phyloP scores from a whole-genome alignment of 2,329 filamentous ascomycete species.

The Arthrinium puccinioides region DNA sequence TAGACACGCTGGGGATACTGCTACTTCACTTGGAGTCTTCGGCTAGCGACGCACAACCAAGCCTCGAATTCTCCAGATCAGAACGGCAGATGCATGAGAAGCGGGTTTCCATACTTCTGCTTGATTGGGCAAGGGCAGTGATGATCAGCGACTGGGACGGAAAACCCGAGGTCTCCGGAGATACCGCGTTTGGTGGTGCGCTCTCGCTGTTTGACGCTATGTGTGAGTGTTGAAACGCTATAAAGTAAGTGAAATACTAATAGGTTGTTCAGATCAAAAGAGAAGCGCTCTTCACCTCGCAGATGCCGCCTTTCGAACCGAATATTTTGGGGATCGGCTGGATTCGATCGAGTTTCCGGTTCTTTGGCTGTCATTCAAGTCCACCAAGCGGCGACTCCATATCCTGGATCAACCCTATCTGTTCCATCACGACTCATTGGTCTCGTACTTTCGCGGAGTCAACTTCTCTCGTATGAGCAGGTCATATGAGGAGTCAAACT shows the following conservation, averaged over 20 bases:
- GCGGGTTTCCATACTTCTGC: constrained; percentile 45
- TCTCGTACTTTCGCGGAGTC: constrained; percentile 80
- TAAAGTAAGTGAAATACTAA: neutral
- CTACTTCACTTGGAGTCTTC: constrained; percentile 48
- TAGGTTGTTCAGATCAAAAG: constrained; percentile 43
- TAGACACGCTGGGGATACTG: constrained; percentile 40
- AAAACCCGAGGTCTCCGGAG: constrained; percentile 59
- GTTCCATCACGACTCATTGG: constrained; percentile 64
- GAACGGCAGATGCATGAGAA: constrained; percentile 51
- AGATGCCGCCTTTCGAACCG: constrained; percentile 64
- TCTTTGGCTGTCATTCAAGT: constrained; percentile 57
- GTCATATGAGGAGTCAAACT: constrained; percentile 63
- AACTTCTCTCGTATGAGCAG: constrained; percentile 84
- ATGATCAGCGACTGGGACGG: constrained; percentile 79
- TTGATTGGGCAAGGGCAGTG: constrained; percentile 69
- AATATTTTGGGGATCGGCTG: constrained; percentile 68
- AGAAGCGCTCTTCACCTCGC: constrained; percentile 57
- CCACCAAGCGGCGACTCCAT: constrained; percentile 60
- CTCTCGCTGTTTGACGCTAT: constrained; percentile 66
- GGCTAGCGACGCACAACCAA: constrained; percentile 33
- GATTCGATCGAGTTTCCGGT: constrained; percentile 69
- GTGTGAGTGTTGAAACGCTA: constrained; percentile 44
- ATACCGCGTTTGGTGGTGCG: constrained; percentile 69
- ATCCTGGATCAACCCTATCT: constrained; percentile 76
- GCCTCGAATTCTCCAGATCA: constrained; percentile 39